phyloP scores from a whole-genome alignment of 305 asterid species.

The Fraxinus velutina region DNA sequence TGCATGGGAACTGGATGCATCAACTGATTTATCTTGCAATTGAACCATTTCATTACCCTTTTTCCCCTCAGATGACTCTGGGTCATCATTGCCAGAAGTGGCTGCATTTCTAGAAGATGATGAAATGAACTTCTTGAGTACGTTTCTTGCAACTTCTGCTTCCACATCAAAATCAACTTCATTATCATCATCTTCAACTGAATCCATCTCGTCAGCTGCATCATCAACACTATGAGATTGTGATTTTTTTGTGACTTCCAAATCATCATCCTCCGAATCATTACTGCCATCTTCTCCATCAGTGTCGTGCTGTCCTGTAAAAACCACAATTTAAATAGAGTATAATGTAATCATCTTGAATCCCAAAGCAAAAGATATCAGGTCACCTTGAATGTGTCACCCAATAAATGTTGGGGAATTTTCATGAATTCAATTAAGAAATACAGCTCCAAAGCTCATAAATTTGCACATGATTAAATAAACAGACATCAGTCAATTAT shows the following conservation, averaged over 20 bases:
- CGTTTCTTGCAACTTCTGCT: conserved; percentile 65
- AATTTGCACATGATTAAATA: background rate
- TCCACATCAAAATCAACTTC: conserved; percentile 68
- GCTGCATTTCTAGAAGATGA: conserved; percentile 39
- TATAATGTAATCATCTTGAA: conserved; percentile 5
- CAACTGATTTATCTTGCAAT: conserved; percentile 29
- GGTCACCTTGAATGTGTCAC: background rate
- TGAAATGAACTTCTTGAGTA: conserved; percentile 56
- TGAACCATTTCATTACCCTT: conserved; percentile 37
- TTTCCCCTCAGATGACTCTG: conserved; percentile 31
- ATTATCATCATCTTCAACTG: conserved; percentile 34
- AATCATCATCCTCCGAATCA: conserved; percentile 47
- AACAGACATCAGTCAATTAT: background rate
- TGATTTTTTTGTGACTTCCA: conserved; percentile 38
- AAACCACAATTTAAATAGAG: conserved; percentile 15
- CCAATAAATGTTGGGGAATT: background rate
- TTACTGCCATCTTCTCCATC: conserved; percentile 40
- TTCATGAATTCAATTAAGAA: background rate
- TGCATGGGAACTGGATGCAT: conserved; percentile 24
- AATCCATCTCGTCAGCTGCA: conserved; percentile 39
- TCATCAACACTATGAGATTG: conserved; percentile 32
- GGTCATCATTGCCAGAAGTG: conserved; percentile 29
- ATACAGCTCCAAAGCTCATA: background rate
- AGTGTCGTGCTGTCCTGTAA: conserved; percentile 47
- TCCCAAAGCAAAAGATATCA: background rate